Evolutionary conservation across 768 basidiomycete species (phyloP).

Genomic region (Rhodotorula graminis): DNA sequence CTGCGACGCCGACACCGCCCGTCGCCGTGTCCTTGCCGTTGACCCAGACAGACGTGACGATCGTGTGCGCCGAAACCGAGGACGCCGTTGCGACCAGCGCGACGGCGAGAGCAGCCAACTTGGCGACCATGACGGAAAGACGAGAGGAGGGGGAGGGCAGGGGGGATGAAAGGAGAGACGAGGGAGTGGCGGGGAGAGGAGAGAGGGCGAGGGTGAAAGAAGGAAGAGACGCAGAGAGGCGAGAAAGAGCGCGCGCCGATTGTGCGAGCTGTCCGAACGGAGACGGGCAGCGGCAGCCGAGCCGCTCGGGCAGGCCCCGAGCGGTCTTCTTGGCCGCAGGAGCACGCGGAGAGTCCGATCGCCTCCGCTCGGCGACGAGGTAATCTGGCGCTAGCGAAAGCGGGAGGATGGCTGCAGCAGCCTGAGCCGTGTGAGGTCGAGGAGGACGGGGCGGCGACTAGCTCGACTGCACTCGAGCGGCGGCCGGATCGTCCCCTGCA

Average conservation of each 20-base stretch:
- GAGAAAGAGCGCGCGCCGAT: not conserved
- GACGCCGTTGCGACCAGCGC: not conserved
- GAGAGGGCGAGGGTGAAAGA: not conserved
- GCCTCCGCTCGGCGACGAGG: too few species aligned
- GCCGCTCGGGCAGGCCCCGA: too few species aligned
- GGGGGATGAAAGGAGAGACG: not conserved
- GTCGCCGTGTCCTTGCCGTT: slow-evolving; percentile 1
- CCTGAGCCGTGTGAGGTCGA: too few species aligned
- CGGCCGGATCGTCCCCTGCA: too few species aligned
- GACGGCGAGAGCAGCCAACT: not conserved
- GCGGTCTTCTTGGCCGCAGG: too few species aligned
- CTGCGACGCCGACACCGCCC: not conserved
- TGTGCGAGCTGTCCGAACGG: not conserved
- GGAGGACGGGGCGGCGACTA: too few species aligned
- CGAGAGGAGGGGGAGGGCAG: not conserved
- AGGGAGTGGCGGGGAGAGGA: not conserved
- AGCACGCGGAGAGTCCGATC: too few species aligned
- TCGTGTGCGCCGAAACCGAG: not conserved
- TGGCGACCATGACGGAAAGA: not conserved
- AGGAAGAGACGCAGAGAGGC: not conserved
- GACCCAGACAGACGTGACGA: not conserved
- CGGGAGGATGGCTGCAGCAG: too few species aligned
- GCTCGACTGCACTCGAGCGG: too few species aligned
- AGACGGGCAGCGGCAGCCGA: not conserved
- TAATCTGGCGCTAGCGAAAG: too few species aligned